Percentiles rank a stretch among this genome's conserved stretches.
Conservation (phyloP, 169 alveolate genomes). For the Plasmodium sp. region DNA sequence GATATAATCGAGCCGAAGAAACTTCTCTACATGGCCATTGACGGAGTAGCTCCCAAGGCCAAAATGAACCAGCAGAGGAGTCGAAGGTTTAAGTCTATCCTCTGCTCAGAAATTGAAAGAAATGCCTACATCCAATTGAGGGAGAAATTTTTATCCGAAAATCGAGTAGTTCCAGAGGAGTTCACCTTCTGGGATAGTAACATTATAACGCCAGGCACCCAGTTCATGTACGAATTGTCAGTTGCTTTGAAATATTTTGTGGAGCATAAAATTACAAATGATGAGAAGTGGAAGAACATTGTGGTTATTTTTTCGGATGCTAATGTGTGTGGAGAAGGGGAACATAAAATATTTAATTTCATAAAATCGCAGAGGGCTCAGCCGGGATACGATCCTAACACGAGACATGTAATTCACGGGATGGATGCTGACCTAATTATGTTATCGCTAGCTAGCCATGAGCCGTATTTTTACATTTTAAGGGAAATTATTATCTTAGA, state of each 20-base stretch:
- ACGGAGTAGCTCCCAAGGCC: constrained; percentile 99
- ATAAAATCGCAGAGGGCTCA: constrained; percentile 91
- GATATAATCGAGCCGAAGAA: constrained; percentile 95
- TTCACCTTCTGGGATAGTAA: constrained; percentile 95
- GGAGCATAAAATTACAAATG: constrained; percentile 91
- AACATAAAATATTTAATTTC: constrained; percentile 98
- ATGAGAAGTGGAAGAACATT: constrained; percentile 92
- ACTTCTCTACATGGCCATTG: constrained; percentile 96
- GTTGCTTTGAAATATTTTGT: constrained; percentile 87
- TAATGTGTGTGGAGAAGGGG: constrained; percentile 99
- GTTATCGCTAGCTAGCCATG: constrained; percentile 98
- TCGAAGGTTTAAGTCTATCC: constrained; percentile 94
- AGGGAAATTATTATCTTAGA: constrained; percentile 93
- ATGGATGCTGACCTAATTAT: constrained; percentile 99
- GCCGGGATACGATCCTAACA: constrained; percentile 91
- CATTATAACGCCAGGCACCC: constrained; percentile 99
- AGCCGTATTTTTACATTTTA: constrained; percentile 93
- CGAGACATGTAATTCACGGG: constrained; percentile 98
- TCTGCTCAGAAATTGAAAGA: constrained; percentile 69
- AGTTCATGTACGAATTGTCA: constrained; percentile 95
- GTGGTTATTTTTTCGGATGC: constrained; percentile 97
- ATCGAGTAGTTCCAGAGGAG: constrained; percentile 71
- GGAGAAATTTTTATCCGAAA: constrained; percentile 76
- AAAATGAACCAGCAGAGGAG: constrained; percentile 99
- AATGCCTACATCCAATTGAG: constrained; percentile 77